Evolutionary conservation across 495 filamentous ascomycete genomes (phyloP).

Genomic region (Chlorociboria aeruginascens): DNA sequence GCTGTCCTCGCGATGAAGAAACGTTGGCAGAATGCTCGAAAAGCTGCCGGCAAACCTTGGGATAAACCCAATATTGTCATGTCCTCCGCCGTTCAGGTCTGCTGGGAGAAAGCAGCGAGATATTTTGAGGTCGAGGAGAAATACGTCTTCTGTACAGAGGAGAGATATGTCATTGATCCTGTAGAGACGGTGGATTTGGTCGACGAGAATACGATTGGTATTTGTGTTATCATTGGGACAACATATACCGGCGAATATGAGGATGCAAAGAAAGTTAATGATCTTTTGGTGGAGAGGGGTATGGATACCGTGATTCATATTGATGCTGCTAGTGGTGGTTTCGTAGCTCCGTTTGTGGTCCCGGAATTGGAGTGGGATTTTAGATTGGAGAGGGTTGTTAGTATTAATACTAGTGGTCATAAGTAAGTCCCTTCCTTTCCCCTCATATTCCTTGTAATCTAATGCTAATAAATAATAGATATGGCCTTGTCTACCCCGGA

Average conservation of each 20-base stretch:
- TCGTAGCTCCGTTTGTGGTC: constrained; percentile 79
- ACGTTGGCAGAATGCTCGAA: constrained; percentile 77
- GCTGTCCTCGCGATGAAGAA: constrained; percentile 89
- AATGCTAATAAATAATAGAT: constrained; percentile 11
- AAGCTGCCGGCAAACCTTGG: constrained; percentile 60
- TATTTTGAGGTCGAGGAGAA: constrained; percentile 92
- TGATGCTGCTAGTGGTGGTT: constrained; percentile 81
- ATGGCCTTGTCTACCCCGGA: constrained; percentile 70
- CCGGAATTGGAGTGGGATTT: constrained; percentile 83
- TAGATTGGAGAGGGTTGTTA: constrained; percentile 70
- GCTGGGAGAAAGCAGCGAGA: constrained; percentile 92
- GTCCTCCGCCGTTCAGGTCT: constrained; percentile 86
- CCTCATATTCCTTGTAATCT: background rate
- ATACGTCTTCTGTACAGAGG: constrained; percentile 70
- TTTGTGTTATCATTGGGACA: constrained; percentile 78
- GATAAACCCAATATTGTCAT: constrained; percentile 82
- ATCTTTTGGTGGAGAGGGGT: constrained; percentile 55
- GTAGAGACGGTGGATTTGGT: constrained; percentile 68
- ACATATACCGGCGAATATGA: constrained; percentile 97
- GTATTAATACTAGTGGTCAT: constrained; percentile 87
- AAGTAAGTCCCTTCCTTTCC: constrained; percentile 44
- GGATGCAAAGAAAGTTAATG: constrained; percentile 81
- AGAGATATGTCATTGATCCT: constrained; percentile 81
- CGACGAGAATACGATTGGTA: constrained; percentile 93
- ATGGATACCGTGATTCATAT: constrained; percentile 82